These are phyloP conservation scores for Daedaleopsis nitida DNA, from an alignment of 768 basidiomycete species.

Conservation along the genomic window DNA sequence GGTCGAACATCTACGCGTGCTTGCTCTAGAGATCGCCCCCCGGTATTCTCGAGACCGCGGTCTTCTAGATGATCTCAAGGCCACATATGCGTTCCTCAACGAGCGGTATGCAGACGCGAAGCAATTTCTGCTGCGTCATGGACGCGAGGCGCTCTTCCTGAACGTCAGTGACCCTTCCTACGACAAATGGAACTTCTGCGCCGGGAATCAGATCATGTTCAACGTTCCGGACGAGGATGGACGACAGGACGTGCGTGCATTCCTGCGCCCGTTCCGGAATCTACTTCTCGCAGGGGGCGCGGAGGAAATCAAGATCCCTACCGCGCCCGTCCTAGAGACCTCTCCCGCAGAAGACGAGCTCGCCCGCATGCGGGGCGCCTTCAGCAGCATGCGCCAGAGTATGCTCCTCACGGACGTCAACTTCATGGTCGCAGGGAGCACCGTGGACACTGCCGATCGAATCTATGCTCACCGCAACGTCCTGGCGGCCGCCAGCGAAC, in stretches of 20 bases:
- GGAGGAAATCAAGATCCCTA: constrained; percentile 14
- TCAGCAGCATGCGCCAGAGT: constrained; percentile 37
- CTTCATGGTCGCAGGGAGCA: constrained; percentile 29
- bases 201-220: constrained; percentile 42
- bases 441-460: constrained; percentile 22
- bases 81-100: constrained; percentile 48
- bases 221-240: constrained; percentile 33
- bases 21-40: constrained; percentile 33
- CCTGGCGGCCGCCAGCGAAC: constrained; percentile 35
- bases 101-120: constrained; percentile 28
- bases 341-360: constrained; percentile 13
- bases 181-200: constrained; percentile 43
- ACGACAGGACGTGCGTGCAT: constrained; percentile 26
- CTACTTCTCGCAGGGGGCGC: constrained; percentile 20
- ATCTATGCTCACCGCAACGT: constrained; percentile 41
- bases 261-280: constrained; percentile 23
- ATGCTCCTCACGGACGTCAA: constrained; percentile 39
- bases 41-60: constrained; percentile 27
- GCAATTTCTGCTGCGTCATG: constrained; percentile 21
- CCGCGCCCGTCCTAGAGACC: constrained; percentile 21
- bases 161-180: constrained; percentile 44
- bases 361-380: constrained; percentile 27
- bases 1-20: constrained; percentile 43
- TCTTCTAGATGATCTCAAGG: constrained; percentile 40
- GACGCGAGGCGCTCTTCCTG: constrained; percentile 40